Evolutionary conservation across 495 filamentous ascomycete species (phyloP), one percentile per base, ranked within the genome.

Genomic region (Lindgomyces ingoldianus): DNA sequence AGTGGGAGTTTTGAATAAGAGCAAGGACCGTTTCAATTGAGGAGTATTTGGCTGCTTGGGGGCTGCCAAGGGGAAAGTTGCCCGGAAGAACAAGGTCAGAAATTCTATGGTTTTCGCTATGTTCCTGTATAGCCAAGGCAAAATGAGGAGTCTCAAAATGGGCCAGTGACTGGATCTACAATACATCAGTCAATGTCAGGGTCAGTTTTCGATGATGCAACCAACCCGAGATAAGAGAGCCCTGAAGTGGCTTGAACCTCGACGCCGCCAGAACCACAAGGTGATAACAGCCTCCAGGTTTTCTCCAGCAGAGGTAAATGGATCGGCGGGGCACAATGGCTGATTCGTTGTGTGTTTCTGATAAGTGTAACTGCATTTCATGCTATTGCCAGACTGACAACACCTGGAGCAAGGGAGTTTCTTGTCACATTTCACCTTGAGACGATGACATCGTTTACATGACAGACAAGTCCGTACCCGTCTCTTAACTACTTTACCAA

Each of bases 391-490:
- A n/a, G 57, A 51, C 3, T 19, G 24, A 9, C 45, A 8, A 24
- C 57, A 61, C 6, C 57, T 27, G 19, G 45, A 51, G 46, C 44
- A 48, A 9, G 57, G 57, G 9, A n/a, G 12, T 19, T 42, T 61
- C 26, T 52, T 51, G 30, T 61, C 57, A 26, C 57, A 61, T 42
- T 61, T 61, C 25, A 61, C 47, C 22, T 61, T 61, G 10, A 61
- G 57, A 18, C 57, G 57, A 44, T 61, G 57, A 21, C 57, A 61
- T 41, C 57, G 45, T 24, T 27, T 61, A 39, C 57, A 61, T 19
- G 57, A 61, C 16, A 61, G 30, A 25, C 46, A 42, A 44, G 45
- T 46, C 42, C 57, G 25, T 10, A 51, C 30, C 19, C 57, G 45
- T 14, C 30, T 50, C 47, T 22, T 51, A 2, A 42, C 19, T 1